phyloP scores from a whole-genome alignment of 2,329 filamentous ascomycete genomes.

The Nectriaceae sp. region DNA sequence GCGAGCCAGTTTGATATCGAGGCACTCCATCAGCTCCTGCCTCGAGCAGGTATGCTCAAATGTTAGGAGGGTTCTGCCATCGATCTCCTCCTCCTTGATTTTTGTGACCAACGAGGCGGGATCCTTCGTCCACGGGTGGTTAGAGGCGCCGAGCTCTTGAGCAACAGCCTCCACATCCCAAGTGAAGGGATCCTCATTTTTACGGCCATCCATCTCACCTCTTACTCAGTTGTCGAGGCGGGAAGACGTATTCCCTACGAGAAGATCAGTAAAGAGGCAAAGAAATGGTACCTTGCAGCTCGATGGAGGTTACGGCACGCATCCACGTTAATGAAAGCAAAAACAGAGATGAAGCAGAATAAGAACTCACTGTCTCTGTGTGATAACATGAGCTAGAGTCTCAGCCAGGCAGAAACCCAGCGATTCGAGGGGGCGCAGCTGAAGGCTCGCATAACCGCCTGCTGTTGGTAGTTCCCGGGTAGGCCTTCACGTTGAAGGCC shows the following conservation, averaged over 20 bases:
- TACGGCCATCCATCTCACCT: slow-evolving; percentile 27
- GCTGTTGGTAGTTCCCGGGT: not conserved
- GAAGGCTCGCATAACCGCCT: not conserved
- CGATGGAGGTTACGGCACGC: too few species aligned
- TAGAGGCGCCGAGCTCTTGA: slow-evolving; percentile 60
- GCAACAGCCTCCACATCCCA: slow-evolving; percentile 73
- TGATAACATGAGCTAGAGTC: slow-evolving; percentile 14
- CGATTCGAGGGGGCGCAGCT: slow-evolving; percentile 2
- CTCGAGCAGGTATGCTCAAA: slow-evolving; percentile 53
- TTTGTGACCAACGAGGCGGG: slow-evolving; percentile 51
- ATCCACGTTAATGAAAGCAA: not conserved
- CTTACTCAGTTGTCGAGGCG: slow-evolving; percentile 4
- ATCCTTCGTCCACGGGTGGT: slow-evolving; percentile 53
- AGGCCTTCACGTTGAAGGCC: not conserved
- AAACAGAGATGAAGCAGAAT: not conserved
- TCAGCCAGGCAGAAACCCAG: slow-evolving; percentile 16
- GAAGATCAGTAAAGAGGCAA: not conserved
- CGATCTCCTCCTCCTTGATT: slow-evolving; percentile 64
- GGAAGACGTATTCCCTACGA: slow-evolving; percentile 5
- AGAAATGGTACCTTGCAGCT: not conserved
- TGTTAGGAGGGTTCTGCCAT: slow-evolving; percentile 65
- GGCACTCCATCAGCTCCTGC: slow-evolving; percentile 50
- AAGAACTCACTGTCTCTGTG: not conserved
- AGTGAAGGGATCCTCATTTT: slow-evolving; percentile 64
- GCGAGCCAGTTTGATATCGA: slow-evolving; percentile 59